Base-by-base conservation (phyloP, 108 stramenopile genomes). In the Cyclotella cryptica region DNA sequence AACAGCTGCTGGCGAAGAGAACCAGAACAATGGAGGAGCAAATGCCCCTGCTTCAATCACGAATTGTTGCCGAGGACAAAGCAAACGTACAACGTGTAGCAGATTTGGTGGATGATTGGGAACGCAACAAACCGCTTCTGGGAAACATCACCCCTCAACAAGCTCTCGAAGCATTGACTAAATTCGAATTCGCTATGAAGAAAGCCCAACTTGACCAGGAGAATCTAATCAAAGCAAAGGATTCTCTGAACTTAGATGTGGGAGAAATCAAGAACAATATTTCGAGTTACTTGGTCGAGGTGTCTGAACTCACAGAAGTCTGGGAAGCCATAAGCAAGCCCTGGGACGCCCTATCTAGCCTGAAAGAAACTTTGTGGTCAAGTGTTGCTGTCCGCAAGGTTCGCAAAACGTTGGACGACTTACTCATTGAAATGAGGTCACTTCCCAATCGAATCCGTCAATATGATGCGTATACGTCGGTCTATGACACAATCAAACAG, bases 371-470 rank as follows among this genome's bases (percentile, higher is more conserved):
- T 6, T 67, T 86, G 26, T 98, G 96, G 97, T 83, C 93, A 19
- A 88, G 84, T 27, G 95, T 91, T 24, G 89, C 90, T 1, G 93
- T 92, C 62, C 84, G 97, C 6, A 95, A 95, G 45, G 76, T 98
- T 58, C 92, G 96, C 10, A 92, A 92, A 62, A 74, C 87, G 15
- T 74, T 98, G 24, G 97, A 98, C 71, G 88, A 88, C 57, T 72
- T 98, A 12, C 77, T 96, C 18, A 95, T 93, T 41, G 88, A 91
- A 52, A 90, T 98, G 88, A 89, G 98, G 46, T 89, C 92, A 29
- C 79, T 98, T 52, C 96, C 99, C 19, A 96, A 96, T 65, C 79
- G 92, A 7, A 97, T 98, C 27, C 92, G 98, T 17, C 97, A 98
- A 85, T 99, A 98, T 83, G 96, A 97, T 80, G 96, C 98, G 24